A percentile compares a stretch with the other conserved stretches of the same genome.
phyloP scores from a whole-genome alignment of 768 basidiomycete species.

The Boletus rubroflammeus region DNA sequence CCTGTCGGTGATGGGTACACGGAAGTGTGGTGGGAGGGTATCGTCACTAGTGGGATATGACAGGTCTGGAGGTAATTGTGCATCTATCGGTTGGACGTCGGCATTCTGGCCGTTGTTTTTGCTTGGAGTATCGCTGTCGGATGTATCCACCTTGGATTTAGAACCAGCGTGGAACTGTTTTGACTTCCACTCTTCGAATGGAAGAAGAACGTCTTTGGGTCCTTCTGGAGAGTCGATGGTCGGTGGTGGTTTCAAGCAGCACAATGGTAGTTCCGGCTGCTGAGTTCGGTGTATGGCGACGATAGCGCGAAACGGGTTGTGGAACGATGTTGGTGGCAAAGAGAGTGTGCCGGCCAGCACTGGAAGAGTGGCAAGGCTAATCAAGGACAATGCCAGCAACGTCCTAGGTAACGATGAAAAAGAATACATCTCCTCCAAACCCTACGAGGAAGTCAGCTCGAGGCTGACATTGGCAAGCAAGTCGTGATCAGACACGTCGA shows the following conservation, averaged over 20 bases:
- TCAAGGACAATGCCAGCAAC: slow-evolving; percentile 32
- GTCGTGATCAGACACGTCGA: slow-evolving; percentile 6
- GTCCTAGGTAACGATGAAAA: slow-evolving; percentile 10
- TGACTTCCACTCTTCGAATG: slow-evolving; percentile 88
- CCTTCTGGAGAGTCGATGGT: slow-evolving; percentile 38
- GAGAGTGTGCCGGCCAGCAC: slow-evolving; percentile 28
- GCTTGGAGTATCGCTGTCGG: slow-evolving; percentile 1
- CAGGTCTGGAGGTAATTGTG: slow-evolving; percentile 13
- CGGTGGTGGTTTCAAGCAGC: slow-evolving; percentile 57
- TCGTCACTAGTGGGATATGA: slow-evolving; percentile 15
- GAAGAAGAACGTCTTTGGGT: slow-evolving; percentile 61
- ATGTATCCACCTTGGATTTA: slow-evolving; percentile 1
- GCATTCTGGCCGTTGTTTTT: background rate
- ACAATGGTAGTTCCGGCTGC: slow-evolving; percentile 56
- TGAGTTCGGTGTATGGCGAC: slow-evolving; percentile 41
- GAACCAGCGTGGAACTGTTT: slow-evolving; percentile 49
- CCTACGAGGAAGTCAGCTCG: background rate
- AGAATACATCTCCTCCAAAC: slow-evolving; percentile 4
- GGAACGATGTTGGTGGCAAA: slow-evolving; percentile 35
- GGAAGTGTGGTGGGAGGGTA: slow-evolving; percentile 54
- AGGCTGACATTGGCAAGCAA: slow-evolving; percentile 9
- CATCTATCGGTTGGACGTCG: slow-evolving; percentile 5
- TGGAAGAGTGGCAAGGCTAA: slow-evolving; percentile 33
- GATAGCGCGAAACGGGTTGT: slow-evolving; percentile 63
- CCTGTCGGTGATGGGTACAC: slow-evolving; percentile 75